phyloP scores from a whole-genome alignment of 2,329 filamentous ascomycete species.

The Pleomassaria siparia region DNA sequence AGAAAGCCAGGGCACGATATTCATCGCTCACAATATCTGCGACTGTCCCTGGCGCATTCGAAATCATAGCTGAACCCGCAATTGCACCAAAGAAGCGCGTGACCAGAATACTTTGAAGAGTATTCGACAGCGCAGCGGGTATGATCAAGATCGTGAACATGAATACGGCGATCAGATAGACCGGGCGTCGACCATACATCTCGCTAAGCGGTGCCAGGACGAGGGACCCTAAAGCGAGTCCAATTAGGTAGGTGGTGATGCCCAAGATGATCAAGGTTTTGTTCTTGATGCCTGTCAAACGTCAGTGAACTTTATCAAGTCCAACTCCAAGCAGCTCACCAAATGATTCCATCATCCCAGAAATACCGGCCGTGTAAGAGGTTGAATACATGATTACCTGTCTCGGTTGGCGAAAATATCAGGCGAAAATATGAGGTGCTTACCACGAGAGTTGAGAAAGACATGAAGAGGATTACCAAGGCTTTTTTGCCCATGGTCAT shows the following conservation, averaged over 20 bases:
- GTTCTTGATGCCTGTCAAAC: slow-evolving; percentile 43
- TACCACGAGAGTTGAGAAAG: slow-evolving; percentile 56
- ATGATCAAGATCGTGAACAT: slow-evolving; percentile 70
- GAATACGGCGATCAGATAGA: slow-evolving; percentile 68
- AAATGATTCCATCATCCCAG: slow-evolving; percentile 70
- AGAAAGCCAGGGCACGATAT: slow-evolving; percentile 78
- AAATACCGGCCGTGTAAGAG: slow-evolving; percentile 72
- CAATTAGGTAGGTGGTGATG: slow-evolving; percentile 76
- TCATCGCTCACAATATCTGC: slow-evolving; percentile 82
- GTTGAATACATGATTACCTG: slow-evolving; percentile 64
- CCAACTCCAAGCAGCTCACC: slow-evolving; percentile 18
- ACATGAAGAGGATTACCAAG: slow-evolving; percentile 57
- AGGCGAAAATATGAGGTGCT: neutral
- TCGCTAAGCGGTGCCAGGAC: slow-evolving; percentile 74
- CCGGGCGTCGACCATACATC: slow-evolving; percentile 65
- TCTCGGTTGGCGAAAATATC: neutral
- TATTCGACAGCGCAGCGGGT: slow-evolving; percentile 69
- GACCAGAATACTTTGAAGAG: slow-evolving; percentile 68
- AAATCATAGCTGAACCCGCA: slow-evolving; percentile 77
- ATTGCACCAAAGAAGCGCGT: slow-evolving; percentile 73
- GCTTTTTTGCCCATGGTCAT: slow-evolving; percentile 65
- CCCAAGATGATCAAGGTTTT: slow-evolving; percentile 70
- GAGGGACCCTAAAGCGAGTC: slow-evolving; percentile 70
- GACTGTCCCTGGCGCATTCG: slow-evolving; percentile 79
- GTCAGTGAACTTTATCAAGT: neutral